These are phyloP conservation scores for Penicillium taxi DNA, from an alignment of 495 filamentous ascomycete species.

Conservation along the genomic window DNA sequence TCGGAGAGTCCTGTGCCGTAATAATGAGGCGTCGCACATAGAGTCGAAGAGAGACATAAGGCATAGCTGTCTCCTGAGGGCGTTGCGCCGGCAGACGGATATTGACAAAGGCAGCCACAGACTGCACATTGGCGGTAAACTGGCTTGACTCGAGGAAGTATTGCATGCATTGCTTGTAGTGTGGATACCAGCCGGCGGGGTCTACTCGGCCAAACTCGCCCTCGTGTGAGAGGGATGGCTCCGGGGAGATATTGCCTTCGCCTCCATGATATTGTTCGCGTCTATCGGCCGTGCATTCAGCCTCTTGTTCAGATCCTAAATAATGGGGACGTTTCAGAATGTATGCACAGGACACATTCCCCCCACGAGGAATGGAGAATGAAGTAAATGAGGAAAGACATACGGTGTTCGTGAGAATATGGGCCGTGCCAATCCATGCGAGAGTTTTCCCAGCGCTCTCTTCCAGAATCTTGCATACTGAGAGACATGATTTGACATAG, in stretches of 20 bases:
- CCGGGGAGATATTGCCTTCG: constrained; percentile 9
- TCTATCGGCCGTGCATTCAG: constrained; percentile 24
- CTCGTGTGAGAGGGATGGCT: constrained; percentile 10
- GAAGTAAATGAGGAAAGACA: not conserved
- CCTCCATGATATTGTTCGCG: constrained; percentile 10
- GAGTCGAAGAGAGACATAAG: constrained; percentile 63
- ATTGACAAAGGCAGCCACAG: constrained; percentile 87
- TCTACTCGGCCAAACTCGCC: constrained; percentile 45
- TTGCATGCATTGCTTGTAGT: constrained; percentile 74
- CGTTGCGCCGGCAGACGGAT: constrained; percentile 47
- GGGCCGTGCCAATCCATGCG: constrained; percentile 27
- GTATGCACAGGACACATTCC: not conserved
- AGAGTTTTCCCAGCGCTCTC: constrained; percentile 33
- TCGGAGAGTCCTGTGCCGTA: constrained; percentile 74
- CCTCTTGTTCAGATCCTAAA: constrained; percentile 19
- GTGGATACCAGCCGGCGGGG: constrained; percentile 82
- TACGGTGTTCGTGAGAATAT: constrained; percentile 20
- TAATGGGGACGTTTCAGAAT: constrained; percentile 19
- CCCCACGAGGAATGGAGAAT: not conserved
- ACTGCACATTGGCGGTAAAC: constrained; percentile 68
- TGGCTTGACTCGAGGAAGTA: constrained; percentile 87
- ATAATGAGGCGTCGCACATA: constrained; percentile 87
- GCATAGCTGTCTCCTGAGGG: constrained; percentile 10
- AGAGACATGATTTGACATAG: constrained; percentile 32
- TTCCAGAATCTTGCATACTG: constrained; percentile 31